These are phyloP conservation scores for Elsinoe fawcettii DNA, from an alignment of 2,329 filamentous ascomycete genomes.

Conservation along the genomic window DNA sequence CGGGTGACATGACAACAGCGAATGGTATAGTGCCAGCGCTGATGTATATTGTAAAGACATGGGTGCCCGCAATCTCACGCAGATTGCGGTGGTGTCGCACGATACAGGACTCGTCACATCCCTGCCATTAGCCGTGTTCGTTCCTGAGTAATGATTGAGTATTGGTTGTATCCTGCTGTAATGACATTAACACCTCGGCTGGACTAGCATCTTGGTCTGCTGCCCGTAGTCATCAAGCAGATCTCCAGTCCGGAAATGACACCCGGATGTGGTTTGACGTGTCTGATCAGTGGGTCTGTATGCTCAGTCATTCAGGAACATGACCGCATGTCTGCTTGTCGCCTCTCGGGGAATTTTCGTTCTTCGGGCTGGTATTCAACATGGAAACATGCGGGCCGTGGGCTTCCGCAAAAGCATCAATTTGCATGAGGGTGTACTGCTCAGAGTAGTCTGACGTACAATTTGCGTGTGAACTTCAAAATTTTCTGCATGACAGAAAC, in stretches of 20 bases:
- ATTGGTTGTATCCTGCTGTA: not conserved
- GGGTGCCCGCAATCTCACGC: not conserved
- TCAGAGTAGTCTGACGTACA: not conserved
- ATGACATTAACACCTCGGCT: not conserved
- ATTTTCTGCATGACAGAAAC: not conserved
- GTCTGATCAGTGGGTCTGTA: slow-evolving; percentile 1
- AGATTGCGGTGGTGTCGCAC: not conserved
- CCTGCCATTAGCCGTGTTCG: not conserved
- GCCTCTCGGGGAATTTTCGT: not conserved
- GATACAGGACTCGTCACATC: not conserved
- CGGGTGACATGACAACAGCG: not conserved
- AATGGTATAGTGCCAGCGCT: not conserved
- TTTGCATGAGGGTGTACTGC: not conserved
- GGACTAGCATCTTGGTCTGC: not conserved
- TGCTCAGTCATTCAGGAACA: not conserved
- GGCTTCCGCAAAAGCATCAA: not conserved
- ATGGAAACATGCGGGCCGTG: slow-evolving; percentile 4
- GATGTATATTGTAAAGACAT: not conserved
- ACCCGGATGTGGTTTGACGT: not conserved
- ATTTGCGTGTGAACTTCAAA: not conserved
- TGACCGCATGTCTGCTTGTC: not conserved
- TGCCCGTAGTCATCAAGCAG: not conserved
- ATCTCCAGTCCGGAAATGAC: not conserved
- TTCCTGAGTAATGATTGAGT: not conserved
- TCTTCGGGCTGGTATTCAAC: not conserved